Conservation (phyloP, 768 basidiomycete species). For the Mycena haematopus region DNA sequence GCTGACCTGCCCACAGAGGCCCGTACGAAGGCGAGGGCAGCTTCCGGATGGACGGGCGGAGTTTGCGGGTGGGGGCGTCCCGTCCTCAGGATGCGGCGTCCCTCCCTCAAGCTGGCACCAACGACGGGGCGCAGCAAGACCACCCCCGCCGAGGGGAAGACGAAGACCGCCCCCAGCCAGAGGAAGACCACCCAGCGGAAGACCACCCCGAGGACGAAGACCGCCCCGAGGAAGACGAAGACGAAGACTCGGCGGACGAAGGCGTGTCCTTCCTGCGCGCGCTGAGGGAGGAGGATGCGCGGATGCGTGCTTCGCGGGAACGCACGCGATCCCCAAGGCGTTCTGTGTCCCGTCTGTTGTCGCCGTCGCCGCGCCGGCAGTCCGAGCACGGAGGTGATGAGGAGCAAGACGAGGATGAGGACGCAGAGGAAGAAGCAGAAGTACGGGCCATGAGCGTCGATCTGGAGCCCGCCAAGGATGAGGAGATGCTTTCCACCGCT, state of each 20-base stretch:
- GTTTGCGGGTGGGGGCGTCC: background rate
- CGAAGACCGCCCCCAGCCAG: background rate
- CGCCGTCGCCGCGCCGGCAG: too few relatives aligned
- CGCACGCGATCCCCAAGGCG: too few relatives aligned
- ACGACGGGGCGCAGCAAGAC: too few relatives aligned
- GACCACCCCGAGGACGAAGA: background rate
- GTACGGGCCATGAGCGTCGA: conserved; percentile 28
- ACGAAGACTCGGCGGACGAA: conserved; percentile 17
- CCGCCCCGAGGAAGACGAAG: conserved; percentile 19
- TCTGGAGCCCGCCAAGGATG: background rate
- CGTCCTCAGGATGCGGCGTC: background rate
- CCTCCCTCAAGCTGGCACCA: too few relatives aligned
- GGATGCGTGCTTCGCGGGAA: conserved; percentile 29
- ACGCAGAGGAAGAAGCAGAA: conserved; percentile 25
- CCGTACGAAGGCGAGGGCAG: conserved; percentile 10
- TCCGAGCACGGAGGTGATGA: background rate
- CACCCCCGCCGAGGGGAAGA: background rate
- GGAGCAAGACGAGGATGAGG: conserved; percentile 3
- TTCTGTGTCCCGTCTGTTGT: background rate
- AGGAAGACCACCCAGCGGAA: background rate
- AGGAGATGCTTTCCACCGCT: background rate
- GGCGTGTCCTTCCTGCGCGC: conserved; percentile 24
- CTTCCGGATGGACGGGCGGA: conserved; percentile 28
- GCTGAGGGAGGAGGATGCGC: conserved; percentile 30
- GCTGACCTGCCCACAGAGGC: too few relatives aligned